These are phyloP conservation scores for Yamadazyma scolyti DNA, from an alignment of 805 yeast species.

Conservation along the genomic window DNA sequence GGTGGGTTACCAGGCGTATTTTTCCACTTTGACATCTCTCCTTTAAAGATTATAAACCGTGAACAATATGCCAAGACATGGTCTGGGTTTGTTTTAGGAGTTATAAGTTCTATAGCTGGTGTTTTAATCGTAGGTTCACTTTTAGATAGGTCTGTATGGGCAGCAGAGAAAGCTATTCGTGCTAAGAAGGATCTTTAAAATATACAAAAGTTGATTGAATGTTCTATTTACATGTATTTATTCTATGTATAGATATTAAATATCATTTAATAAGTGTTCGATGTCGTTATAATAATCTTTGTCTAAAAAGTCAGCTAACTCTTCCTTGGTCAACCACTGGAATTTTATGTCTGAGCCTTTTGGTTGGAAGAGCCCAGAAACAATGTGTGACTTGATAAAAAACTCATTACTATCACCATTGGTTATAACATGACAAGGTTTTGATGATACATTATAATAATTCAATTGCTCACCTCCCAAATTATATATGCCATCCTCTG, in stretches of 20 bases:
- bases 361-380: slow-evolving; percentile 72
- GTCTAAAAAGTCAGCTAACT: slow-evolving; percentile 53
- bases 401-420: slow-evolving; percentile 50
- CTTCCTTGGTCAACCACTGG: slow-evolving; percentile 86
- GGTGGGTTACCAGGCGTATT: slow-evolving; percentile 93
- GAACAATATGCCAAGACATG: slow-evolving; percentile 73
- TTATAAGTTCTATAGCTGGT: slow-evolving; percentile 88
- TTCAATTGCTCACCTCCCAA: slow-evolving; percentile 76
- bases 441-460: slow-evolving; percentile 87
- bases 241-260: slow-evolving; percentile 15
- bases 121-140: slow-evolving; percentile 89
- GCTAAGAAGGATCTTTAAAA: slow-evolving; percentile 55
- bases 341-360: slow-evolving; percentile 42
- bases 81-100: slow-evolving; percentile 78
- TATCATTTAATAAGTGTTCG: slow-evolving; percentile 43
- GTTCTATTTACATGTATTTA: slow-evolving; percentile 14
- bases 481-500: slow-evolving; percentile 66
- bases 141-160: slow-evolving; percentile 82
- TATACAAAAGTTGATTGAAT: slow-evolving; percentile 5
- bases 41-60: slow-evolving; percentile 83
- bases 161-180: slow-evolving; percentile 74
- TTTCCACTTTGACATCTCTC: slow-evolving; percentile 87
- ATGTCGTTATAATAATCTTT: slow-evolving; percentile 55
- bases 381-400: slow-evolving; percentile 79
- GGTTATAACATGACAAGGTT: slow-evolving; percentile 73